Evolutionary conservation across 2,329 filamentous ascomycete species (phyloP), one percentile per base, ranked within the genome.

Genomic region (Aureobasidium sp.): DNA sequence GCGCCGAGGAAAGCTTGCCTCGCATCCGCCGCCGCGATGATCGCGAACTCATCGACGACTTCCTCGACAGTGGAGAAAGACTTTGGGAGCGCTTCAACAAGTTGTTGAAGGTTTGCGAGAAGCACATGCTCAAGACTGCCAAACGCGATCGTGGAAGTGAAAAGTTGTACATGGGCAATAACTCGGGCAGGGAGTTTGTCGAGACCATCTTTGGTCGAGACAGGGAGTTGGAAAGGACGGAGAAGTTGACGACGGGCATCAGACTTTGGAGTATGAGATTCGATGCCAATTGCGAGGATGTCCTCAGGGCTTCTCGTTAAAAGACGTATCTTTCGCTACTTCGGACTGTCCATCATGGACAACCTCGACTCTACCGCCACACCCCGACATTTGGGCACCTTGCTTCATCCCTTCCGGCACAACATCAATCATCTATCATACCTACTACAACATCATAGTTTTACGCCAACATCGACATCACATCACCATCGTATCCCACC

Each of bases 191-290:
- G 68, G 92, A 97, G 78, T 97, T 99, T 70, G 93, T 99, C 70
- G 88, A 97, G 74, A 92, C 91, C 58, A 90, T 99, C 68, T 97
- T 97, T 69, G 93, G 92, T 66, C 87, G 89, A 65, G 93, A 97
- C 71, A 85, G 91, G 65, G 90, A 97, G 77, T 81, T 97, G 61
- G 87, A 92, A 74, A 87, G 87, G 75, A 97, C 93, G 2, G 91
- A 97, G 79, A 90, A 89, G 75, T 85, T 97, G 76, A 97, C 97
- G 91, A 86, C 89, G 66, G 86, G 86, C 66, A 87, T 96, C 71
- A 85, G 90, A 54, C 81, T 92, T 39, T 99, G 93, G 90, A 91
- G 89, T 74, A 85, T 95, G 77, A 88, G 93, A 49, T 99, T 97
- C 75, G 91, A 97, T 71, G 90, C 90, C 74, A 97, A 97, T 80